A percentile compares a stretch with the other conserved stretches of the same genome.
Conservation (phyloP, 345 rosid species). For the Eucalyptus pauciflora region DNA sequence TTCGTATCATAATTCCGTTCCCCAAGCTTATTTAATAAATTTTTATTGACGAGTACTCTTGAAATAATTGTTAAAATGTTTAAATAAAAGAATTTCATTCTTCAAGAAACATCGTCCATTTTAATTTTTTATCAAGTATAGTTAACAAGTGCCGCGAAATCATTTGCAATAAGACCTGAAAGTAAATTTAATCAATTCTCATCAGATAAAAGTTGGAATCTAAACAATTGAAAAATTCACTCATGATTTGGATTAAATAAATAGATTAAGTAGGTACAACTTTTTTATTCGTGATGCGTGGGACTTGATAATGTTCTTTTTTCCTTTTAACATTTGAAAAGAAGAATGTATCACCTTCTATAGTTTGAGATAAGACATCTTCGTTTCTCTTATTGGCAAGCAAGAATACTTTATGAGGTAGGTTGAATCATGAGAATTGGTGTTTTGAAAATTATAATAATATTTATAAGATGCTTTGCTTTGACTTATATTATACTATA, state of each 20-base stretch:
- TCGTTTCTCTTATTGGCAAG: background rate
- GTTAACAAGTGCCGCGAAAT: accelerated
- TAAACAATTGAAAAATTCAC: background rate
- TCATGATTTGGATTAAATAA: background rate
- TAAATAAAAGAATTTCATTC: background rate
- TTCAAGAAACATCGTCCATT: background rate
- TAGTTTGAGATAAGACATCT: background rate
- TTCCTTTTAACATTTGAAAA: background rate
- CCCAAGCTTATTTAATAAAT: background rate
- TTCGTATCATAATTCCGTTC: background rate
- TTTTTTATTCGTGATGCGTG: background rate
- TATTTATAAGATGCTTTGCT: background rate
- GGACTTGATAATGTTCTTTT: background rate
- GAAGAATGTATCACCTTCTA: background rate
- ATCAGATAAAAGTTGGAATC: background rate
- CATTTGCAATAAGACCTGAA: background rate
- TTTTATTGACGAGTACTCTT: accelerated
- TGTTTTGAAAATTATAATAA: background rate
- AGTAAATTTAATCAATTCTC: background rate
- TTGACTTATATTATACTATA: background rate
- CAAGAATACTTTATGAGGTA: background rate
- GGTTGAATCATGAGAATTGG: background rate
- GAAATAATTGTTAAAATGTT: background rate
- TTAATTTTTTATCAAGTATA: background rate
- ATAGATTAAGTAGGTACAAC: background rate